Evolutionary conservation across 2,329 filamentous ascomycete genomes (phyloP).

Genomic region (Neoarthrinium moseri): DNA sequence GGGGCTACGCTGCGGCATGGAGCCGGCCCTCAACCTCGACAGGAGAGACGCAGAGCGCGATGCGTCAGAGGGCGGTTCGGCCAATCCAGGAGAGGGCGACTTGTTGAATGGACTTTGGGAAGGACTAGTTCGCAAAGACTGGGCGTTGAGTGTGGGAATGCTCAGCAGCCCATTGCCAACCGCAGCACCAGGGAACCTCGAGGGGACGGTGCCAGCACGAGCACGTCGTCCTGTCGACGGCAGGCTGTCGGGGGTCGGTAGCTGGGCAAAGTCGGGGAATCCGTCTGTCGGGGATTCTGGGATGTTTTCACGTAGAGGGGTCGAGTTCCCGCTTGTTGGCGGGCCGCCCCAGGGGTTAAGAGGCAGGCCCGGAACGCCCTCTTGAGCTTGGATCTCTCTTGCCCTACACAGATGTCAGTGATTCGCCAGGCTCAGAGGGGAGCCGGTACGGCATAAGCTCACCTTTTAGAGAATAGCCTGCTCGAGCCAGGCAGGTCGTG

Average conservation of each 20-base stretch:
- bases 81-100: constrained; percentile 57
- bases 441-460: constrained; percentile 19
- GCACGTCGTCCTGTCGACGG: constrained; percentile 70
- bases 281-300: constrained; percentile 95
- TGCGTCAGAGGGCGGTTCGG: constrained; percentile 41
- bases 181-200: constrained; percentile 80
- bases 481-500: constrained; percentile 74
- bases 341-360: constrained; percentile 88
- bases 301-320: constrained; percentile 93
- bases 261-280: constrained; percentile 83
- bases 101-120: constrained; percentile 87
- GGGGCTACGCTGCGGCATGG: constrained; percentile 85
- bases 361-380: constrained; percentile 71
- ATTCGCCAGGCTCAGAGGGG: neutral
- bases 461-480: constrained; percentile 91
- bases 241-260: constrained; percentile 64
- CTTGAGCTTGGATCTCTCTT: constrained; percentile 94
- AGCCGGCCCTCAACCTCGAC: constrained; percentile 85
- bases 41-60: constrained; percentile 69
- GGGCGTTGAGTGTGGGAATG: constrained; percentile 61
- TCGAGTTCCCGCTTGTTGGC: constrained; percentile 93
- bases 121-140: constrained; percentile 81
- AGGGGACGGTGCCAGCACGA: constrained; percentile 93
- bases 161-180: constrained; percentile 58
- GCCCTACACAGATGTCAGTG: constrained; percentile 55